Base-by-base conservation (phyloP, 2,329 filamentous ascomycete genomes). In the Teratosphaeria zuluensis region DNA sequence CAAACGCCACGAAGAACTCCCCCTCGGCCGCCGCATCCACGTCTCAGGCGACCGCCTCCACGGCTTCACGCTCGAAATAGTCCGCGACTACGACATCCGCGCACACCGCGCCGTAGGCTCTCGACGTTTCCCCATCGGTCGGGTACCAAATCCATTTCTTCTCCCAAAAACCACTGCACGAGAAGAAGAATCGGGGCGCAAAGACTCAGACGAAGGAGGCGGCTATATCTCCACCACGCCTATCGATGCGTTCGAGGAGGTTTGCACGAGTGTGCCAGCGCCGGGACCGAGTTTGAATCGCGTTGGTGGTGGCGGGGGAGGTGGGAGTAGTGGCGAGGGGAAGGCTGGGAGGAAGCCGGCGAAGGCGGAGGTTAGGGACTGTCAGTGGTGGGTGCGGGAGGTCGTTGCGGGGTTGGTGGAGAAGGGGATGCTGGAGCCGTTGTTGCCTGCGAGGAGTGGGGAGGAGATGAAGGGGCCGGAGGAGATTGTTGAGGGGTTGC, bases 301-400 rank as follows among this genome's bases (percentile, higher is more conserved):
- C 7, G 57, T 57, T 11, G 32, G 19, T 14, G 51, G 9, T 7
- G 33, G n/a, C n/a, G n/a, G n/a, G n/a, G n/a, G 6, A 46, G 38
- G 14, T 11, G 38, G 38, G 16, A 19, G 24, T 28, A 19, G 14
- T 46, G 38, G 38, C 5, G 46, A 31, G 8, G 53, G 48, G 5
- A 59, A 56, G 51, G 55, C 53, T 28, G 4, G 24, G 21, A 19
- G 48, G 9, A 62, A 59, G 38, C 16, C 42, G 3, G 62, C 35
- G 9, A 62, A 59, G 38, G 21, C 42, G 3, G 62, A 63, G 54
- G 59, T 63, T 11, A 55, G 55, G 42, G 59, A 64, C 38, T 64
- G 61, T 30, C 62, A 64, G 52, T 64, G 62, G 59, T 64, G 61
- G 62, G 52, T 64, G 6, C 42, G 38, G 32, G 51, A 63, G 33